Percentiles rank a stretch among this genome's conserved stretches.
These are phyloP conservation scores for Aureobasidium zeae DNA, from an alignment of 2,329 filamentous ascomycete species.

Conservation along the genomic window DNA sequence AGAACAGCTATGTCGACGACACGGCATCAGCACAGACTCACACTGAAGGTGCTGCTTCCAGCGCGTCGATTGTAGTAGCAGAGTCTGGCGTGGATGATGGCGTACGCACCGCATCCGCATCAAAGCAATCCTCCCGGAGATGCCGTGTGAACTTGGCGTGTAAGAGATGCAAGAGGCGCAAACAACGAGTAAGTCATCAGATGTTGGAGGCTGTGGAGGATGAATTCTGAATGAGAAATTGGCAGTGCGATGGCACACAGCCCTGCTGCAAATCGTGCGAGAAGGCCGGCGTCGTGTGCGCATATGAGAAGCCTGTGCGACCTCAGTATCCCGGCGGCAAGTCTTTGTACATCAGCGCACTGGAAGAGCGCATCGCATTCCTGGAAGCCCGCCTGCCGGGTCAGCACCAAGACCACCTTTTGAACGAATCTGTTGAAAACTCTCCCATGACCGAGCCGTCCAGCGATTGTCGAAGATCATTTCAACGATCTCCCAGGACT, in stretches of 20 bases:
- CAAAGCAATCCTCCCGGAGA: too few species aligned
- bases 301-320: slow-evolving; percentile 1
- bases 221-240: too few species aligned
- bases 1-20: too few species aligned
- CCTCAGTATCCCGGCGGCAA: slow-evolving; percentile 1
- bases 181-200: background rate
- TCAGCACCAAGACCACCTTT: background rate
- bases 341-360: background rate
- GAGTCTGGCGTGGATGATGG: too few species aligned
- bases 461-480: too few species aligned
- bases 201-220: too few species aligned
- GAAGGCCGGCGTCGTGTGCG: background rate
- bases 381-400: background rate
- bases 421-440: background rate
- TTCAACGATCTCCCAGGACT: too few species aligned
- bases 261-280: background rate
- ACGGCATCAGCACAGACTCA: too few species aligned
- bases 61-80: too few species aligned
- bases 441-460: too few species aligned
- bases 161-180: slow-evolving; percentile 1
- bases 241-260: background rate
- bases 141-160: background rate
- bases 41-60: too few species aligned
- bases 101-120: too few species aligned
- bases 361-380: slow-evolving; percentile 1